Evolutionary conservation across 345 rosid genomes (phyloP).

Genomic region (Luvunga scandens): DNA sequence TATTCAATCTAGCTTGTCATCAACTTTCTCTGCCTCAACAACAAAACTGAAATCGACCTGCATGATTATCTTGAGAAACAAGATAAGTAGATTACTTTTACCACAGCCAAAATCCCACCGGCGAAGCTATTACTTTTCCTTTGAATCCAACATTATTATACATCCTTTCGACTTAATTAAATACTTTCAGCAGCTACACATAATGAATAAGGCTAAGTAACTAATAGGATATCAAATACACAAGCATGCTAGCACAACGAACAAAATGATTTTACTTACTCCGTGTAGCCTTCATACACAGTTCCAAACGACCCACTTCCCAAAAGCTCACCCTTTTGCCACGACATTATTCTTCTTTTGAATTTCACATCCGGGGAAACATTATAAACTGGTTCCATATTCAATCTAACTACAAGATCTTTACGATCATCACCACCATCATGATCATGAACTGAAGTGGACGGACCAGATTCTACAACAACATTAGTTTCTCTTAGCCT

Average conservation of each 20-base stretch:
- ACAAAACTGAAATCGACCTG: background rate
- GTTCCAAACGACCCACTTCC: slow-evolving; percentile 90
- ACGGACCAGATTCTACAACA: background rate
- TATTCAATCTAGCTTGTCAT: background rate
- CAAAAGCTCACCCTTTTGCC: slow-evolving; percentile 77
- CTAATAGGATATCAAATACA: background rate
- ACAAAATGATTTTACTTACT: slow-evolving; percentile 40
- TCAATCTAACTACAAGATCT: background rate
- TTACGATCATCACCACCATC: background rate
- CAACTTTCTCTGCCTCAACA: background rate
- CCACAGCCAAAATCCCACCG: background rate
- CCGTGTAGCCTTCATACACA: slow-evolving; percentile 72
- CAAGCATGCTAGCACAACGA: background rate
- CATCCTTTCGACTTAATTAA: background rate
- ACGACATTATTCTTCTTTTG: slow-evolving; percentile 40
- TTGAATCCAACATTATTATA: background rate
- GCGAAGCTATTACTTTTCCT: background rate
- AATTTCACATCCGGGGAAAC: slow-evolving; percentile 58
- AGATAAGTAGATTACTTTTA: background rate
- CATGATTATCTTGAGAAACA: too few relatives aligned
- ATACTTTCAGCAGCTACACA: background rate
- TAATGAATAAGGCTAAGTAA: background rate
- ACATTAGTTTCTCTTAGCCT: slow-evolving; percentile 11
- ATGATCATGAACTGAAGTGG: background rate
- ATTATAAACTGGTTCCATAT: slow-evolving; percentile 35